These are phyloP conservation scores for Penicillium griseofulvum DNA, from an alignment of 2,329 filamentous ascomycete genomes.

Conservation along the genomic window DNA sequence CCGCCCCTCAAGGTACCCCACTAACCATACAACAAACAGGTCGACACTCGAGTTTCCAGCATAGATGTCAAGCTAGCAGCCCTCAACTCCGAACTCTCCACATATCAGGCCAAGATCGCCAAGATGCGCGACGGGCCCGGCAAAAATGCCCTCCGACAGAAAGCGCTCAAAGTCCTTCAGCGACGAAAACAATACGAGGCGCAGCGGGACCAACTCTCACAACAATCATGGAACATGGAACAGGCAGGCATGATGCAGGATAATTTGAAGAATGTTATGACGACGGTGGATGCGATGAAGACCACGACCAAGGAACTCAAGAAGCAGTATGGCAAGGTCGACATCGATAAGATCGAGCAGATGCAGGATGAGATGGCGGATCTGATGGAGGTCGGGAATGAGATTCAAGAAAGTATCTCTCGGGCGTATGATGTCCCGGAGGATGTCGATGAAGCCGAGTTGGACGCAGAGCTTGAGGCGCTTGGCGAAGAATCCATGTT, in stretches of 20 bases:
- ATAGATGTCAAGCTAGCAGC: constrained; percentile 94
- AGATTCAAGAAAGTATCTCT: constrained; percentile 93
- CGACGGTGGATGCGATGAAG: constrained; percentile 96
- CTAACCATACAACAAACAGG: constrained; percentile 49
- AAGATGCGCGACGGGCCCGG: constrained; percentile 96
- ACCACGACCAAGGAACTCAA: constrained; percentile 89
- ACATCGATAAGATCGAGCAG: constrained; percentile 95
- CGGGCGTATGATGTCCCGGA: constrained; percentile 92
- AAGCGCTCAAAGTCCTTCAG: constrained; percentile 90
- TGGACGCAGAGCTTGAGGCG: constrained; percentile 95
- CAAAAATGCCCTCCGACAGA: constrained; percentile 88
- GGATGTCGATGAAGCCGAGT: constrained; percentile 92
- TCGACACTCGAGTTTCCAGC: constrained; percentile 76
- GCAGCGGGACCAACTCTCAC: constrained; percentile 88
- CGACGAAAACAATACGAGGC: constrained; percentile 91
- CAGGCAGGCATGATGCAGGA: constrained; percentile 98
- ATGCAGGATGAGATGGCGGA: constrained; percentile 99
- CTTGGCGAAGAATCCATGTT: constrained; percentile 91
- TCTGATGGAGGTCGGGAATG: constrained; percentile 93
- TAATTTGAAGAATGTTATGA: constrained; percentile 98
- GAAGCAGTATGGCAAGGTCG: constrained; percentile 94
- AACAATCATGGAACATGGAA: constrained; percentile 99
- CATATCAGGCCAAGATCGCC: constrained; percentile 80
- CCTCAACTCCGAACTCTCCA: constrained; percentile 82
- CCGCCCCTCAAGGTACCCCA: constrained; percentile 4